A percentile compares a stretch with the other conserved stretches of the same genome.
phyloP scores from a whole-genome alignment of 116 monocot species.

The Phalaenopsis hybrid region DNA sequence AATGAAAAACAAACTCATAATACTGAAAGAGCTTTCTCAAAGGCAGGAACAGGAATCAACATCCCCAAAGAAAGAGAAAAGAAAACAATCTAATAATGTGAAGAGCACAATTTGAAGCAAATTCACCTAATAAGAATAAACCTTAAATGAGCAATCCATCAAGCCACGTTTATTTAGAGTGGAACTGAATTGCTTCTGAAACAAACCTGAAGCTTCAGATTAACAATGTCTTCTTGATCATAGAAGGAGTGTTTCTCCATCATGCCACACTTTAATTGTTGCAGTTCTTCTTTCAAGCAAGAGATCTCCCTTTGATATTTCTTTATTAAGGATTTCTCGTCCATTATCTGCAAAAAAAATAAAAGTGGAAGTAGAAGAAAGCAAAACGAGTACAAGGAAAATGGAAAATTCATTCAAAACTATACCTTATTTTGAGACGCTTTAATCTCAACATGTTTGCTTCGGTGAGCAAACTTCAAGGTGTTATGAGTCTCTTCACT shows the following conservation, averaged over 20 bases:
- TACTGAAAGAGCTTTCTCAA: not conserved
- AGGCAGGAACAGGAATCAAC: not conserved
- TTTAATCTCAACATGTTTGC: constrained; percentile 93
- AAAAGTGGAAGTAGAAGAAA: not conserved
- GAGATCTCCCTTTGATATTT: constrained; percentile 94
- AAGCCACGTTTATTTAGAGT: not conserved
- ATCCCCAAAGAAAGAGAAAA: not conserved
- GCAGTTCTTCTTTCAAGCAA: constrained; percentile 76
- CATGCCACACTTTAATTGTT: constrained; percentile 82
- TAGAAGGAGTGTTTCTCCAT: constrained; percentile 50
- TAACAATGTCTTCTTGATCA: constrained; percentile 84
- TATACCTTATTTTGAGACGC: constrained; percentile 91
- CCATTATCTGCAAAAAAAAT: constrained; percentile 64
- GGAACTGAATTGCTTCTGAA: not conserved
- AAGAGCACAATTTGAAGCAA: not conserved
- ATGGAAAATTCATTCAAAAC: not conserved
- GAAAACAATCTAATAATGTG: not conserved
- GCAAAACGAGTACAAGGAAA: not conserved
- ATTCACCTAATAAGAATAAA: not conserved
- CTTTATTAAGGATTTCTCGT: constrained; percentile 97
- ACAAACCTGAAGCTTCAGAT: constrained; percentile 85
- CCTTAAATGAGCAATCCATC: not conserved
- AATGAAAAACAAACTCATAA: too few relatives aligned
- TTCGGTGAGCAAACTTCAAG: constrained; percentile 88
- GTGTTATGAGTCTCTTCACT: constrained; percentile 97